Evolutionary conservation across 768 basidiomycete genomes (phyloP).

Genomic region (Gloeostereum incarnatum): DNA sequence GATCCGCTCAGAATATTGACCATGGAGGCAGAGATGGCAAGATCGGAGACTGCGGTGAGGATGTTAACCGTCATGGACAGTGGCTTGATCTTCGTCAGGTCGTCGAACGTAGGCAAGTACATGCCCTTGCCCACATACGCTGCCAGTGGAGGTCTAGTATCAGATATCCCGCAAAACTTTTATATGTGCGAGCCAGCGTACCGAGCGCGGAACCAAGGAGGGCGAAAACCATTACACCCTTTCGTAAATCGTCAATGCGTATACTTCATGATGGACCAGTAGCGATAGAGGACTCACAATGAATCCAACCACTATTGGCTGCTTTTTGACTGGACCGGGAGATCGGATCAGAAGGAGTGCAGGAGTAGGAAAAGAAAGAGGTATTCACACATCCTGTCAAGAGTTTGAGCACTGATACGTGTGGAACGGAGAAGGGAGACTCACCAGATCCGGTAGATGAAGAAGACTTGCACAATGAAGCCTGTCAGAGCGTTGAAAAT

Average conservation of each 20-base stretch:
- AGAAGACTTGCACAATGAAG: neutral
- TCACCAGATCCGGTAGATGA: neutral
- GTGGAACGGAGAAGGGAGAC: neutral
- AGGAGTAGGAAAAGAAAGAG: neutral
- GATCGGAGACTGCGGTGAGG: neutral
- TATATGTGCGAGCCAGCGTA: too few relatives aligned
- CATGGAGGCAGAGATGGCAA: neutral
- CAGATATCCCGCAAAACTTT: too few relatives aligned
- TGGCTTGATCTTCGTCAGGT: neutral
- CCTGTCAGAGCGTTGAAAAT: neutral
- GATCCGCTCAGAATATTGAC: neutral
- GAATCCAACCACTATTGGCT: neutral
- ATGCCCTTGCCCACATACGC: neutral
- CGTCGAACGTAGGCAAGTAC: neutral
- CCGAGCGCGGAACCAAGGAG: too few relatives aligned
- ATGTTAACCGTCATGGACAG: conserved; percentile 1
- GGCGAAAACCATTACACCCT: neutral
- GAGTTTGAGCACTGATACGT: neutral
- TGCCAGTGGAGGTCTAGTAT: neutral
- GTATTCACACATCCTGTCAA: too few relatives aligned
- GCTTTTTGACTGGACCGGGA: neutral
- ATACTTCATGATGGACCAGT: neutral
- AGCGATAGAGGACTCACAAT: neutral
- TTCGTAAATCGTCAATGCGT: neutral
- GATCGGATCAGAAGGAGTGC: neutral